Evolutionary conservation across 2,329 filamentous ascomycete genomes (phyloP), one percentile per base, ranked within the genome.

Genomic region (Talaromyces sp.): DNA sequence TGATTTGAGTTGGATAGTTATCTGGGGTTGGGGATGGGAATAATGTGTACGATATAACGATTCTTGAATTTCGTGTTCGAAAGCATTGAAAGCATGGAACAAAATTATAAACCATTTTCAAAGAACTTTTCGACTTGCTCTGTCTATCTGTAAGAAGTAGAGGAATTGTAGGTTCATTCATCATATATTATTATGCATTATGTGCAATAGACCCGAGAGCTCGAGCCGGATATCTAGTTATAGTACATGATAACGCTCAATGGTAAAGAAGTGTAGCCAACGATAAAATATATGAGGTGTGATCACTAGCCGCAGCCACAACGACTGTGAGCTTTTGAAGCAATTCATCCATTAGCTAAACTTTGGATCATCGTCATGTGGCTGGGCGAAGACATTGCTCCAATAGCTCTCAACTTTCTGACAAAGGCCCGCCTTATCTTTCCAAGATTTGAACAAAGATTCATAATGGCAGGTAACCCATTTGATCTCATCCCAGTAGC

Each of bases 21-120:
- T 41, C 81, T 96, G 81, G 97, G 97, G 70, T 93, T 95, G 55
- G 93, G 93, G 1, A 95, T 91, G 72, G 92, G 52, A 97, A 87
- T 71, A 97, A 33, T 29, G 4, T 93, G 69, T 97, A 97, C 17
- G 90, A 96, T 54, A 63, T 56, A 19, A 62, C 39, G 52, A 55
- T 40, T 37, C 40, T 40, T 49, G 33, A 33, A 30, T 41, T 47
- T 50, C 35, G 35, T 45, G n/a, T 42, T 46, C 51, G 44, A 56
- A 17, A 44, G 48, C 41, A 44, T 35, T 41, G 19, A 41, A 42
- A 45, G n/a, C 24, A 43, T n/a, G 16, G 33, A 39, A 33, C 20
- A 9, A 41, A 41, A 41, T 22, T 30, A 35, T 9, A 44, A 9
- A n/a, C n/a, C n/a, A n/a, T n/a, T n/a, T 40, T 16, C 16, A 46